Base-by-base conservation (phyloP, 2,329 filamentous ascomycete genomes). In the Botrytis galanthina region DNA sequence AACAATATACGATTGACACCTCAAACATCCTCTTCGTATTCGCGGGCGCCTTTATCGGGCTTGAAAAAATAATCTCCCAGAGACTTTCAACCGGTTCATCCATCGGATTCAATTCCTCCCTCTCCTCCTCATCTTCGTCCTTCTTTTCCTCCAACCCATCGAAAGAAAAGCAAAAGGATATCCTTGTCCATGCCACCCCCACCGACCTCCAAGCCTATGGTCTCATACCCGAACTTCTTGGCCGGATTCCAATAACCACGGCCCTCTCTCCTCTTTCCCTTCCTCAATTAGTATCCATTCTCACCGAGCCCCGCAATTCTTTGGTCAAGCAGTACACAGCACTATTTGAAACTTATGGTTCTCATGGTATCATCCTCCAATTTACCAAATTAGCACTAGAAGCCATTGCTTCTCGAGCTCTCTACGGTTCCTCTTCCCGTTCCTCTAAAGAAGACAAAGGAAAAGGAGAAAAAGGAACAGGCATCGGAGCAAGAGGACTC, bases 11-110 rank as follows among this genome's bases (percentile, higher is more conserved):
- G 73, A 91, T 98, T 73, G 92, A 96, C 78, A 99, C 96, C 0
- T 95, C 94, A 76, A 98, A 98, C 78, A 98, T 99, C 74, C 88
- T 99, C 42, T 99, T 99, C 83, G 94, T 99, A 60, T 97, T 96
- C 81, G 97, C 95, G 20, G 96, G 96, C 29, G 96, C 96, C 29
- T 99, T 99, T 81, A 93, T 97, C 51, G 95, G 95, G 3, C 86
- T 98, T 1, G 93, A 98, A 79, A 97, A 97, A 81, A 88, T 92
- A 48, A 89, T 99, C 67, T 86, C 97, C 74, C 92, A 94, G 74
- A 91, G 96, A n/a, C 91, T 98, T 62, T 92, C 94, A 20, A 94
- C 92, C 80, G 90, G 90, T 18, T 88, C 89, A 0, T 92, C 93
- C 4, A 95, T 99, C 77, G 96, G 96, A 0, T 99, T 99, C 79